These are phyloP conservation scores for Microcera coccophila DNA, from an alignment of 2,329 filamentous ascomycete genomes.

Conservation along the genomic window DNA sequence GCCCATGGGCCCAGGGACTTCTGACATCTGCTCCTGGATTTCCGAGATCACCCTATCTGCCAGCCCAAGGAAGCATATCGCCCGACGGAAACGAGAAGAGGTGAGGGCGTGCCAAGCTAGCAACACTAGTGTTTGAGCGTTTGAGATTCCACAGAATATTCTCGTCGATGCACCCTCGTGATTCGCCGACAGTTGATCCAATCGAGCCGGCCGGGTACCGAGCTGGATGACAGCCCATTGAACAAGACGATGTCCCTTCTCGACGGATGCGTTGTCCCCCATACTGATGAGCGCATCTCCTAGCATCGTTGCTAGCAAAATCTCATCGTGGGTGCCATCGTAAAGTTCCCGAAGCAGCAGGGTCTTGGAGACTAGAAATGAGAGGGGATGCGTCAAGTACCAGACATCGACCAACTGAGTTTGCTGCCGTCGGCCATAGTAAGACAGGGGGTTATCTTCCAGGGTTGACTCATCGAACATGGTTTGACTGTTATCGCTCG, in stretches of 20 bases:
- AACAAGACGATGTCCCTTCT: conserved; percentile 31
- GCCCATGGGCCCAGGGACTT: conserved; percentile 23
- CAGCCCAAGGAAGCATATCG: conserved; percentile 35
- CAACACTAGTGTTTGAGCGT: conserved; percentile 33
- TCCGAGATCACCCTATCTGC: conserved; percentile 30
- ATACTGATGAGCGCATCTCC: conserved; percentile 37
- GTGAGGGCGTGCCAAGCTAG: conserved; percentile 37
- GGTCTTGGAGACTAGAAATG: conserved; percentile 40
- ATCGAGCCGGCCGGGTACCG: conserved; percentile 23
- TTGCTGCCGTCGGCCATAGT: conserved; percentile 31
- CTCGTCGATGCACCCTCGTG: conserved; percentile 29
- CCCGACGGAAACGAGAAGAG: conserved; percentile 29
- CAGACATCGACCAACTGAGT: conserved; percentile 40
- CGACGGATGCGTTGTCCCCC: conserved; percentile 25
- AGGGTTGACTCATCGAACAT: conserved; percentile 30
- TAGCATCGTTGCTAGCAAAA: conserved; percentile 37
- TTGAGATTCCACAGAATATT: conserved; percentile 32
- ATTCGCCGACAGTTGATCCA: conserved; percentile 17
- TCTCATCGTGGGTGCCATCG: conserved; percentile 37
- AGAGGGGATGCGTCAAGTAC: conserved; percentile 39
- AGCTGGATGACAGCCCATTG: conserved; percentile 34
- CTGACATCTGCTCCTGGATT: conserved; percentile 31
- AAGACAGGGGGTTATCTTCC: conserved; percentile 25
- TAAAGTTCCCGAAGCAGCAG: conserved; percentile 36
- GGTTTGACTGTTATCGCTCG: conserved; percentile 24